Percentiles rank a stretch among this genome's conserved stretches.
phyloP scores from a whole-genome alignment of 306 rosid genomes.

The Cucurbita moschata region DNA sequence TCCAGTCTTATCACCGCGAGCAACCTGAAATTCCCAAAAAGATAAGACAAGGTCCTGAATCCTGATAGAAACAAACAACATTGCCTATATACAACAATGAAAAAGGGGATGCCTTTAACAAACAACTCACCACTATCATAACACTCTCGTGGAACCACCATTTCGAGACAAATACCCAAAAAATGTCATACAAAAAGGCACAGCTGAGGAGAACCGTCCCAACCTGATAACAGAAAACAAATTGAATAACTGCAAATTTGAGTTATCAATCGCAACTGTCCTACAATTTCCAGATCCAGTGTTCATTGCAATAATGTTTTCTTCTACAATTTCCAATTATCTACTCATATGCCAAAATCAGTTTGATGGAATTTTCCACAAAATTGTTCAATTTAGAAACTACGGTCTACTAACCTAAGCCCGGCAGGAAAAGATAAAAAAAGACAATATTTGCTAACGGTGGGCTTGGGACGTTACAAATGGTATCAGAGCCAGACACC shows the following conservation, averaged over 20 bases:
- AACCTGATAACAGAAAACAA: conserved; percentile 40
- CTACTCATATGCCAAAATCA: neutral
- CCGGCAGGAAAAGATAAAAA: too few species aligned
- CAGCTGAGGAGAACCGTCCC: conserved; percentile 97
- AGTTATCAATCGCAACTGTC: neutral
- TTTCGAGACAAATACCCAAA: conserved; percentile 95
- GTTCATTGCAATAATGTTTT: neutral
- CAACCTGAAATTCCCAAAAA: conserved; percentile 42
- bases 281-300: neutral
- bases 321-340: neutral
- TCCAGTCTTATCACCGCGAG: conserved; percentile 95
- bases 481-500: too few species aligned
- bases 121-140: conserved; percentile 91
- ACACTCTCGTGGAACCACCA: conserved; percentile 98
- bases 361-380: neutral
- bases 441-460: too few species aligned
- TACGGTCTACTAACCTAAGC: neutral
- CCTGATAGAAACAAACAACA: neutral
- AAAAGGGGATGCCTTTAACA: neutral
- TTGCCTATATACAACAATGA: neutral
- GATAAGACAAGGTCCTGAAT: neutral
- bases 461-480: too few species aligned
- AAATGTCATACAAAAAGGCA: conserved; percentile 86
- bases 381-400: neutral
- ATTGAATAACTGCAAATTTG: neutral